phyloP scores from a whole-genome alignment of 1,139 yeast genomes.

The Scheffersomyces lignicola region DNA sequence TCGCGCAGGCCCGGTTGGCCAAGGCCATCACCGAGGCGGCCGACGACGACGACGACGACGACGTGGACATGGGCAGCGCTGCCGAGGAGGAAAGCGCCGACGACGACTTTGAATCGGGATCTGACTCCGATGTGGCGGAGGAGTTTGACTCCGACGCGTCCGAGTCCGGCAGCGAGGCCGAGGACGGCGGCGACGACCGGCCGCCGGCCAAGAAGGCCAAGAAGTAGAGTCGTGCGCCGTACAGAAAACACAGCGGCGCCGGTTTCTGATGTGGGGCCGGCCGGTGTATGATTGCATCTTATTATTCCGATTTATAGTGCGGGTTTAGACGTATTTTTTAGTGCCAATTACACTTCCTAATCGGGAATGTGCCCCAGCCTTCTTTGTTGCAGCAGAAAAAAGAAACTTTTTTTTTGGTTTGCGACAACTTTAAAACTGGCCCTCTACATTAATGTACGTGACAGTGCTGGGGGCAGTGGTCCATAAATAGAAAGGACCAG shows the following conservation, averaged over 20 bases:
- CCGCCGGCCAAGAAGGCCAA: conserved; percentile 51
- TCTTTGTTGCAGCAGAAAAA: background rate
- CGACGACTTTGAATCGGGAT: conserved; percentile 64
- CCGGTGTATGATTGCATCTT: too few relatives aligned
- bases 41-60: conserved; percentile 61
- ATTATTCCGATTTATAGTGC: too few relatives aligned
- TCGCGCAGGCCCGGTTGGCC: conserved; percentile 78
- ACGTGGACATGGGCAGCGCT: conserved; percentile 73
- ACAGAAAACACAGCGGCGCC: too few relatives aligned
- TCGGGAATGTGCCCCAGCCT: background rate
- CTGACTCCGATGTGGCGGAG: conserved; percentile 77
- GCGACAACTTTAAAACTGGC: background rate
- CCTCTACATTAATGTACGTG: background rate
- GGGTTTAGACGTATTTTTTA: too few relatives aligned
- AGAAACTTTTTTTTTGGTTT: background rate
- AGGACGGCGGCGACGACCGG: conserved; percentile 36
- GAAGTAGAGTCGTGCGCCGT: conserved; percentile 14
- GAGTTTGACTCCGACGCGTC: conserved; percentile 79
- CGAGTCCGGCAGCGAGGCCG: conserved; percentile 36
- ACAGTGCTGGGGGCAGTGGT: background rate
- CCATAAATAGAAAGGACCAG: background rate
- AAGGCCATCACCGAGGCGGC: conserved; percentile 72
- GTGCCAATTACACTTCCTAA: background rate
- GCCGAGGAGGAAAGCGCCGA: conserved; percentile 68
- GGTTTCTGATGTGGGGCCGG: too few relatives aligned